These are phyloP conservation scores for Blastomyces emzantsi DNA, from an alignment of 2,329 filamentous ascomycete species.

Conservation along the genomic window DNA sequence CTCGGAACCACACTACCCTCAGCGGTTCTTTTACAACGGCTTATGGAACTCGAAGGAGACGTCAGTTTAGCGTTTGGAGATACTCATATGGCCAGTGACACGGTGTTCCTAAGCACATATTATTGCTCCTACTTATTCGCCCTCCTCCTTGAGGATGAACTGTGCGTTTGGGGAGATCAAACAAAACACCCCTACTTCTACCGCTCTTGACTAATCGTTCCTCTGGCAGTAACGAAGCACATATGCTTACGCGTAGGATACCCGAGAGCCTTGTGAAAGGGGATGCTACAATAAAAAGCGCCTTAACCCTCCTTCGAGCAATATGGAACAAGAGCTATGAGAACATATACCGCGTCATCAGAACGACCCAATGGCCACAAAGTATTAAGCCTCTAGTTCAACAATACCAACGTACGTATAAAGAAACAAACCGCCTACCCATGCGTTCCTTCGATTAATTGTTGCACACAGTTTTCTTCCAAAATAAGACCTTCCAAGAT, in stretches of 20 bases:
- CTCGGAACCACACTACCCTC: slow-evolving; percentile 24
- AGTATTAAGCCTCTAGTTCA: slow-evolving; percentile 25
- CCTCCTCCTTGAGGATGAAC: slow-evolving; percentile 32
- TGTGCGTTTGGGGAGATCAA: slow-evolving; percentile 22
- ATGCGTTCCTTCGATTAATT: neutral
- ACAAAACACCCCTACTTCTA: neutral
- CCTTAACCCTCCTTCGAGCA: slow-evolving; percentile 29
- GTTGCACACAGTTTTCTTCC: slow-evolving; percentile 26
- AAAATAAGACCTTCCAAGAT: slow-evolving; percentile 31
- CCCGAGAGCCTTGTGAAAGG: slow-evolving; percentile 24
- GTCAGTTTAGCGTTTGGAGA: slow-evolving; percentile 25
- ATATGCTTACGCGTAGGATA: slow-evolving; percentile 31
- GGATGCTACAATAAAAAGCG: slow-evolving; percentile 29
- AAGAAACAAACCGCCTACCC: neutral
- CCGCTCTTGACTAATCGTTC: slow-evolving; percentile 1
- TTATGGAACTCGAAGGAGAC: slow-evolving; percentile 30
- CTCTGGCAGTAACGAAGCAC: slow-evolving; percentile 30
- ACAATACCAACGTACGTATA: slow-evolving; percentile 29
- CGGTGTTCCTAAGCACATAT: slow-evolving; percentile 28
- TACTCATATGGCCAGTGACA: slow-evolving; percentile 18
- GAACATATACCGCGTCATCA: slow-evolving; percentile 29
- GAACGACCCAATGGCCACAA: slow-evolving; percentile 29
- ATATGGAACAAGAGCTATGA: slow-evolving; percentile 32
- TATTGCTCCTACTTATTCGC: slow-evolving; percentile 34
- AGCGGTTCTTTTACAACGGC: slow-evolving; percentile 28